phyloP scores from a whole-genome alignment of 768 basidiomycete genomes.

The Mycena albidolilacea region DNA sequence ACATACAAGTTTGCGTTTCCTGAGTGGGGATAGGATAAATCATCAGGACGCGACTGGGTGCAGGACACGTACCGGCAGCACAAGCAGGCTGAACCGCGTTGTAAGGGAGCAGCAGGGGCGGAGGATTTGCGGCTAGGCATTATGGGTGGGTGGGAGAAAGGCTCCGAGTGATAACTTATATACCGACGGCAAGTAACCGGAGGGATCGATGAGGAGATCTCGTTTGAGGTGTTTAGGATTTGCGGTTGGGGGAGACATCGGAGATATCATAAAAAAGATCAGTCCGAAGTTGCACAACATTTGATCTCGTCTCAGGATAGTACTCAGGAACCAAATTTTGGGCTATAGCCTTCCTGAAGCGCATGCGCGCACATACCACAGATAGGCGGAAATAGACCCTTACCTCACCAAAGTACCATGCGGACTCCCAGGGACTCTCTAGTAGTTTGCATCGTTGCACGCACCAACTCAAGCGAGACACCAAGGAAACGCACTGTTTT shows the following conservation, averaged over 20 bases:
- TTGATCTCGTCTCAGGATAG: too few relatives aligned
- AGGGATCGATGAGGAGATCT: slow-evolving; percentile 19
- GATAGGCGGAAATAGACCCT: not conserved
- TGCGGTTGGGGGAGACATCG: slow-evolving; percentile 13
- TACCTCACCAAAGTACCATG: not conserved
- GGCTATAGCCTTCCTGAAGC: not conserved
- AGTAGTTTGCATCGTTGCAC: slow-evolving; percentile 20
- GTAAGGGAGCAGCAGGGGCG: slow-evolving; percentile 46
- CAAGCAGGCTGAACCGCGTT: slow-evolving; percentile 56
- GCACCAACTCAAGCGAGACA: slow-evolving; percentile 8
- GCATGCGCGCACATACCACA: not conserved
- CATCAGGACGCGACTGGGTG: not conserved
- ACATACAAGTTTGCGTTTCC: slow-evolving; percentile 56
- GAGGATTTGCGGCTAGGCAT: slow-evolving; percentile 49
- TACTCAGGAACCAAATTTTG: slow-evolving; percentile 1
- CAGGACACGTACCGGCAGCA: slow-evolving; percentile 48
- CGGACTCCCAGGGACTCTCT: not conserved
- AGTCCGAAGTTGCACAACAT: not conserved
- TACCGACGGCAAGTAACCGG: slow-evolving; percentile 19
- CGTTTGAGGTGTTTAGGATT: slow-evolving; percentile 30
- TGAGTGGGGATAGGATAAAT: slow-evolving; percentile 19
- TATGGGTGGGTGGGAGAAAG: slow-evolving; percentile 11
- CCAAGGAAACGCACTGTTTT: slow-evolving; percentile 30
- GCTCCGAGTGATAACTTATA: slow-evolving; percentile 19
- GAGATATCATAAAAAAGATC: slow-evolving; percentile 7